These are phyloP conservation scores for Cyathus striatus DNA, from an alignment of 768 basidiomycete species.

Conservation along the genomic window DNA sequence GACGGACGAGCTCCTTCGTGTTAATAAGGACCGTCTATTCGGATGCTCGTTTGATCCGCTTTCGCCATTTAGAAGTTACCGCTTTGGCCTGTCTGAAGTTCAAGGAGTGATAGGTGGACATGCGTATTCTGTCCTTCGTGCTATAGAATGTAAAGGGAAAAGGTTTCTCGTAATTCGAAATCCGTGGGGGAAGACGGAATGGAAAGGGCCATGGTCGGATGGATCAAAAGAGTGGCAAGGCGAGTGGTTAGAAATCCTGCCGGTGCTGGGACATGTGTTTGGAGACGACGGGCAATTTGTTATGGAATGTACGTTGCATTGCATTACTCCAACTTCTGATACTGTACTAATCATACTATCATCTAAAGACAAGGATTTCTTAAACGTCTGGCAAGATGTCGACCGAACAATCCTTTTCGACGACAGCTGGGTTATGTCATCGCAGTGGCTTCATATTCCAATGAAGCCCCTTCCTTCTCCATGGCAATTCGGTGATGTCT, in stretches of 20 bases:
- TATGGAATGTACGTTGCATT: constrained; percentile 40
- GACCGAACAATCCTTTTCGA: constrained; percentile 47
- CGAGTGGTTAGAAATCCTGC: constrained; percentile 42
- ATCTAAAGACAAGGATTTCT: constrained; percentile 39
- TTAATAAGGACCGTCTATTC: constrained; percentile 34
- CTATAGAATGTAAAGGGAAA: constrained; percentile 41
- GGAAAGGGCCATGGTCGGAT: constrained; percentile 51
- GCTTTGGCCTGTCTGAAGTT: constrained; percentile 16
- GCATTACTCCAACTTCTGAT: too few species aligned
- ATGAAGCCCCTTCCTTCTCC: constrained; percentile 25
- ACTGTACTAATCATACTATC: constrained; percentile 1
- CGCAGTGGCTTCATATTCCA: constrained; percentile 43
- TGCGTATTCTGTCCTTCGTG: constrained; percentile 45
- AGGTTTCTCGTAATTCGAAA: constrained; percentile 48
- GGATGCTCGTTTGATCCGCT: constrained; percentile 27
- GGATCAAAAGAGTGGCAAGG: constrained; percentile 53
- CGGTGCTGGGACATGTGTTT: constrained; percentile 38
- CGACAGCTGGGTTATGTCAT: constrained; percentile 43
- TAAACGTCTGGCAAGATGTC: constrained; percentile 39
- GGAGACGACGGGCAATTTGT: constrained; percentile 51
- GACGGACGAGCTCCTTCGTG: constrained; percentile 30
- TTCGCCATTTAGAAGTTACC: constrained; percentile 16
- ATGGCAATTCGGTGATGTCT: constrained; percentile 42
- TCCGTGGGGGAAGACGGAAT: constrained; percentile 47
- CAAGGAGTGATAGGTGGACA: constrained; percentile 36